phyloP scores from a whole-genome alignment of 2,329 filamentous ascomycete genomes.

The Elsinoe australis region DNA sequence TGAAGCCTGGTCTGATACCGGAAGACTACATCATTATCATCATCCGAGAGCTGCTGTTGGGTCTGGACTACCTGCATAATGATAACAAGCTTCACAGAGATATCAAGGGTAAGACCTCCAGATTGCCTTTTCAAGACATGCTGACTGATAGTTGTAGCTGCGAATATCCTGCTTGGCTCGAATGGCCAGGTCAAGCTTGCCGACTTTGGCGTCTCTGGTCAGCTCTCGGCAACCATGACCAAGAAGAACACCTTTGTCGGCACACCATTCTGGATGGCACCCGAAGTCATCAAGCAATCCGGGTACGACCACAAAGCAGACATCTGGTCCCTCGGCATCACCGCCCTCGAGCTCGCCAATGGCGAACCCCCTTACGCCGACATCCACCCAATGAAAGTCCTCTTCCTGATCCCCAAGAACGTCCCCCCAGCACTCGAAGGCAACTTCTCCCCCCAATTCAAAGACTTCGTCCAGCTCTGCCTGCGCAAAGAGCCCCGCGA shows the following conservation, averaged over 20 bases:
- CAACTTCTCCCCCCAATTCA: slow-evolving; percentile 43
- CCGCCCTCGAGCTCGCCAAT: slow-evolving; percentile 81
- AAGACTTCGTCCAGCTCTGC: slow-evolving; percentile 54
- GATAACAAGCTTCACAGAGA: slow-evolving; percentile 96
- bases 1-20: slow-evolving; percentile 84
- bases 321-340: slow-evolving; percentile 95
- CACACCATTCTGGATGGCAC: slow-evolving; percentile 99
- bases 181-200: slow-evolving; percentile 95
- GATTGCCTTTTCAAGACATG: neutral
- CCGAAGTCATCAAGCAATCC: slow-evolving; percentile 96
- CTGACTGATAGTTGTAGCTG: slow-evolving; percentile 49
- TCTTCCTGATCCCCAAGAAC: slow-evolving; percentile 95
- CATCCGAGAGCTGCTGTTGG: slow-evolving; percentile 77
- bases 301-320: slow-evolving; percentile 97
- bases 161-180: slow-evolving; percentile 80
- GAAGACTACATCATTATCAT: slow-evolving; percentile 98
- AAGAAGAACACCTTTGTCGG: slow-evolving; percentile 99
- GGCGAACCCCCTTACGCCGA: slow-evolving; percentile 93
- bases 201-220: slow-evolving; percentile 94
- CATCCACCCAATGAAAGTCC: slow-evolving; percentile 96
- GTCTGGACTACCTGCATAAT: slow-evolving; percentile 83
- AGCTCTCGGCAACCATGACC: slow-evolving; percentile 95
- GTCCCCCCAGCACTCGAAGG: slow-evolving; percentile 64
- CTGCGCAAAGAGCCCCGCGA: slow-evolving; percentile 83
- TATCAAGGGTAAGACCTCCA: slow-evolving; percentile 66